Evolutionary conservation across 1,139 yeast genomes (phyloP), one percentile per base, ranked within the genome.

Genomic region (Taiozyma onychis): DNA sequence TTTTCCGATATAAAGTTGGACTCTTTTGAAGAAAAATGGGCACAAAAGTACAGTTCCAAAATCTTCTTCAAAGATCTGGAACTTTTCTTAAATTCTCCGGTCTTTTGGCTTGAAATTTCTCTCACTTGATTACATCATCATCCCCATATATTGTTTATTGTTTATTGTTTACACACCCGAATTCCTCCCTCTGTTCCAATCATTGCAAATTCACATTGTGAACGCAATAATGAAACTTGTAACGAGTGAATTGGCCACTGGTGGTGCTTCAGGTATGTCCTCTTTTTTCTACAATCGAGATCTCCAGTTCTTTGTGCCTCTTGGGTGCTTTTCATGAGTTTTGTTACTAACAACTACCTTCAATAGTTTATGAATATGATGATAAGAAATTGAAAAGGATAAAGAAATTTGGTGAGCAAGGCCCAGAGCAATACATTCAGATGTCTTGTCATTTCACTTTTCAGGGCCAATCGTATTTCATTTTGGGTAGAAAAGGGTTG

Each of bases 401-500:
- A 22, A 22, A 24, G 9, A 39, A 14, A n/a, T 39, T 39, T 39
- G 42, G 42, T 13, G 32, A 14, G 4, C 48, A 54, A 28, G 54
- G 55, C 13, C 21, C 56, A 7, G 48, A 50, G 3, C 16, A 32
- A 1, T 53, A 54, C 42, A 43, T 53, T 6, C 60, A 57, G 39
- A 49, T 50, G 37, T 43, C 53, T 4, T 32, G 48, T n/a, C 7
- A 44, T 7, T 56, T 54, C 32, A 13, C 7, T 4, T 47, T 48
- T 37, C 24, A 34, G 2, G 52, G 46, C 1, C 30, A 47, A 9
- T 24, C 28, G 6, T 55, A 54, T 41, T 18, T 53, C 13, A 39
- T 58, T 3, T 35, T 50, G 11, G 60, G 56, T 6, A 48, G 59
- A 11, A 57, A 57, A 46, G 60, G 61, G 0, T 48, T 57, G 1